Conservation (phyloP, 768 basidiomycete species). For the Suillus decipiens region DNA sequence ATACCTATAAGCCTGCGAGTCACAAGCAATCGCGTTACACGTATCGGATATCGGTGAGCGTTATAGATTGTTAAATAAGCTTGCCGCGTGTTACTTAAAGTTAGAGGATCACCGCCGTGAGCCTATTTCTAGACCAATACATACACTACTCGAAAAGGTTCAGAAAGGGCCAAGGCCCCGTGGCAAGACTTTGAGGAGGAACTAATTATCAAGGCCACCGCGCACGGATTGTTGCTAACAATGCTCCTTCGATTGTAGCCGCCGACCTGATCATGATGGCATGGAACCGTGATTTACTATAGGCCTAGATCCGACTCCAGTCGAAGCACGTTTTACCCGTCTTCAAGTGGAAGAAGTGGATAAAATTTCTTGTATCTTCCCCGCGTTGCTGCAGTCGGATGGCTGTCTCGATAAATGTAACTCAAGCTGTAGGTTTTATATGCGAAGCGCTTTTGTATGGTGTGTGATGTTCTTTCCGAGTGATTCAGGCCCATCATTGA, state of each 20-base stretch:
- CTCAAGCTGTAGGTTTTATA: slow-evolving; percentile 21
- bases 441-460: slow-evolving; percentile 30
- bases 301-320: no score
- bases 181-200: neutral
- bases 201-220: neutral
- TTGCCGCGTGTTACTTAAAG: neutral
- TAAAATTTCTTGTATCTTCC: neutral
- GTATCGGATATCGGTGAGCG: neutral
- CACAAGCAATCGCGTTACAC: neutral
- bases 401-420: neutral
- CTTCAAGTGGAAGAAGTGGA: neutral
- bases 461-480: slow-evolving; percentile 9
- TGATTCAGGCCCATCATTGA: neutral
- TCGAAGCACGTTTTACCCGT: neutral
- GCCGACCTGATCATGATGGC: neutral
- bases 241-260: neutral
- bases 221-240: neutral
- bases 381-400: neutral
- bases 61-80: neutral
- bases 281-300: neutral
- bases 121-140: neutral
- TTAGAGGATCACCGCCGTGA: neutral
- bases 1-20: neutral
- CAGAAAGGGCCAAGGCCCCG: neutral
- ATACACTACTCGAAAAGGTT: neutral